These are phyloP conservation scores for Flaveria brownii DNA, from an alignment of 129 eudicot species.

Conservation along the genomic window DNA sequence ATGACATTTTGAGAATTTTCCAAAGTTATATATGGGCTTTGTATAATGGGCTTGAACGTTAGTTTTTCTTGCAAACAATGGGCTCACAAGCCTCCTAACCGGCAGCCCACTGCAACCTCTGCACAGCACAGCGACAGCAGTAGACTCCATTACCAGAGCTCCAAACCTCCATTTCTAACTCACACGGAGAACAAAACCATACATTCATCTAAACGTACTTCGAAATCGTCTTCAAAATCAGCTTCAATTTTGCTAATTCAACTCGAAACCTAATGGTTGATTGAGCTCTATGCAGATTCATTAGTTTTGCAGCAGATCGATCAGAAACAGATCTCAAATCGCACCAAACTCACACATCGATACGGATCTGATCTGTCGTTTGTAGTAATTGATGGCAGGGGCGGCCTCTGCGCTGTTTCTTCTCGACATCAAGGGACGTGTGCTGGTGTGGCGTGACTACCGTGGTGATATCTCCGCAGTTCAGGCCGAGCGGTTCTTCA, in stretches of 20 bases:
- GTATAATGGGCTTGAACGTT: too few species aligned
- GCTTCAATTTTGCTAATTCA: too few species aligned
- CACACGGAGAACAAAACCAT: too few species aligned
- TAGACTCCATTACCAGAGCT: too few species aligned
- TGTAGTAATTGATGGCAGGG: conserved; percentile 55
- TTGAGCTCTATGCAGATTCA: conserved; percentile 19
- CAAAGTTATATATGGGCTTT: too few species aligned
- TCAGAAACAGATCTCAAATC: conserved; percentile 41
- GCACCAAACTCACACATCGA: neutral
- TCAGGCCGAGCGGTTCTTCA: conserved; percentile 87
- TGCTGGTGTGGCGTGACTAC: conserved; percentile 92
- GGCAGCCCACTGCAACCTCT: too few species aligned
- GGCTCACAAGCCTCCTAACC: too few species aligned
- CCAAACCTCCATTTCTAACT: too few species aligned
- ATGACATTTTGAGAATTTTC: too few species aligned
- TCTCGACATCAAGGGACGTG: conserved; percentile 87
- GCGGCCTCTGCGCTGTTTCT: conserved; percentile 98
- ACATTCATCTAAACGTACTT: conserved; percentile 6
- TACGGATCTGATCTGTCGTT: conserved; percentile 18
- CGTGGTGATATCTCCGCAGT: conserved; percentile 85
- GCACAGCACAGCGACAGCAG: too few species aligned
- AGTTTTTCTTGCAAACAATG: too few species aligned
- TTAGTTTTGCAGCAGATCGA: conserved; percentile 6
- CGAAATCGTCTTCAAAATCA: conserved; percentile 15
- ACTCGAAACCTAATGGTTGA: conserved; percentile 17